Conservation (phyloP, 75 land plant species). For the Chamaecyparis obtusa region DNA sequence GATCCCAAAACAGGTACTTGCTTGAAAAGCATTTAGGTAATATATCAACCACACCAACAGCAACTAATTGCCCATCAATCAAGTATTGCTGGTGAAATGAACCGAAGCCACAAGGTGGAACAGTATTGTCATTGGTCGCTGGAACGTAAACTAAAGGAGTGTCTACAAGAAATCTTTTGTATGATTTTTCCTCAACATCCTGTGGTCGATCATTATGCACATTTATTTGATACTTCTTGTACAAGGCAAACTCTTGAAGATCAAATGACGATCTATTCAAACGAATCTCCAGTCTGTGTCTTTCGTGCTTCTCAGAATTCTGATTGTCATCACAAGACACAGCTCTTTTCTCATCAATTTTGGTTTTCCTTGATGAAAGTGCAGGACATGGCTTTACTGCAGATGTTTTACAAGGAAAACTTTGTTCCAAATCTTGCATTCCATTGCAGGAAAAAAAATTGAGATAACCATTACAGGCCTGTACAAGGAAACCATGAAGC, state of each 20-base stretch:
- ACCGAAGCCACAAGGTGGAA: constrained; percentile 89
- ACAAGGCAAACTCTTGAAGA: constrained; percentile 79
- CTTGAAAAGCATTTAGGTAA: constrained; percentile 96
- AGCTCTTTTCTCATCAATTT: constrained; percentile 1
- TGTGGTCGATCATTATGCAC: constrained; percentile 89
- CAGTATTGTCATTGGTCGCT: constrained; percentile 42
- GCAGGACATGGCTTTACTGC: neutral
- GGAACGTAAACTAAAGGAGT: constrained; percentile 70
- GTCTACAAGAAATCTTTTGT: constrained; percentile 78
- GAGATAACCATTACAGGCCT: constrained; percentile 93
- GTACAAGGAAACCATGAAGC: constrained; percentile 29
- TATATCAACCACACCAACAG: constrained; percentile 95
- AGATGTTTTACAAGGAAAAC: neutral
- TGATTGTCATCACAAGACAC: neutral
- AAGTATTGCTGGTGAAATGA: constrained; percentile 98
- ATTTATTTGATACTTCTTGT: constrained; percentile 76
- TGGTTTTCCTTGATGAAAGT: constrained; percentile 1
- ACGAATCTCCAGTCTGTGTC: constrained; percentile 58
- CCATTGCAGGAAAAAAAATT: constrained; percentile 53
- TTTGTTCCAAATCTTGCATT: neutral
- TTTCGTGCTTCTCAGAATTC: constrained; percentile 1
- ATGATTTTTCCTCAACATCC: constrained; percentile 65
- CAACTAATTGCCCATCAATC: constrained; percentile 89
- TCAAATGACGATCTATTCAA: constrained; percentile 86
- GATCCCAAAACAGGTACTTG: constrained; percentile 98